A percentile compares a stretch with the other conserved stretches of the same genome.
Conservation (phyloP, 345 rosid species). For the Toxicodendron radicans region DNA sequence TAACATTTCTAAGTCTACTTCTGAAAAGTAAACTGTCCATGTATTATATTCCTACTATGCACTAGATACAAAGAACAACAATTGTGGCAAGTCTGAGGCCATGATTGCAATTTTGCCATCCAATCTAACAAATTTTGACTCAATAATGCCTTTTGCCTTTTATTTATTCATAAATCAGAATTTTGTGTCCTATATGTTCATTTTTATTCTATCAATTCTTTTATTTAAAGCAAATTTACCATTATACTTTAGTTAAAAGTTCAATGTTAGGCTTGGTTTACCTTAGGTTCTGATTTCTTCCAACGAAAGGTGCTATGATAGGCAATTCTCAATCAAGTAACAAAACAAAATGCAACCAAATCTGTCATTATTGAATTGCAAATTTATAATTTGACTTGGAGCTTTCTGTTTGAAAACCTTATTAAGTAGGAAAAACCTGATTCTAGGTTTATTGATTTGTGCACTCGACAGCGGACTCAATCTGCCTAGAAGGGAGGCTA, state of each 20-base stretch:
- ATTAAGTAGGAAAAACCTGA: not conserved
- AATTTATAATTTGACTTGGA: conserved; percentile 2
- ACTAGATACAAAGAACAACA: not conserved
- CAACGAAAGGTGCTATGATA: not conserved
- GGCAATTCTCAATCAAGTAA: not conserved
- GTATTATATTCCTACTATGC: not conserved
- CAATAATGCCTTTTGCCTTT: not conserved
- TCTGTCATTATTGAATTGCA: not conserved
- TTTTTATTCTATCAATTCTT: not conserved
- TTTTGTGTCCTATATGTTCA: not conserved
- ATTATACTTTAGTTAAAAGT: not conserved
- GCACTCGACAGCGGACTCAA: not conserved
- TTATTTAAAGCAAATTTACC: not conserved
- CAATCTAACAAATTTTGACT: not conserved
- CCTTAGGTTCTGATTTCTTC: not conserved
- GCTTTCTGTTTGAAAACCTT: not conserved
- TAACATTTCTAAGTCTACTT: not conserved
- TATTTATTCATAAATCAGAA: not conserved
- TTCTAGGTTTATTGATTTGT: not conserved
- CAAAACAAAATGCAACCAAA: not conserved
- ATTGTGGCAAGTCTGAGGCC: not conserved
- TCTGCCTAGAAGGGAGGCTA: not conserved
- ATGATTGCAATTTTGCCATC: no score
- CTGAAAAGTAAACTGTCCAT: not conserved
- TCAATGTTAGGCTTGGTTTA: conserved; percentile 8